Percentiles rank a stretch among this genome's conserved stretches.
Conservation (phyloP, 176 grass and related monocot genomes). For the Cenchrus purpureus region DNA sequence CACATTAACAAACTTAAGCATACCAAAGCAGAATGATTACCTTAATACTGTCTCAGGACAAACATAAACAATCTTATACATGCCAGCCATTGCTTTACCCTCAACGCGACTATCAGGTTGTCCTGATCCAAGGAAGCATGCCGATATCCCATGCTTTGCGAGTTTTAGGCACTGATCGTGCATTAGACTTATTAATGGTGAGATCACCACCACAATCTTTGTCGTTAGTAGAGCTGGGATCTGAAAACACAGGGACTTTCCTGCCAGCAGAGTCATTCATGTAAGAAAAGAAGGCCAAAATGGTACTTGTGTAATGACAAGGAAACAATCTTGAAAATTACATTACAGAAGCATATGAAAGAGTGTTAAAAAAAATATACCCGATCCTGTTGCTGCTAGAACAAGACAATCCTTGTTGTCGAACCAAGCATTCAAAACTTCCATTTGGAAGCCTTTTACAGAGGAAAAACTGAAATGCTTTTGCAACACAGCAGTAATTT, state of each 20-base stretch:
- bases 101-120: conserved; percentile 84
- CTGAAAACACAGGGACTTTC: conserved; percentile 97
- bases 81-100: conserved; percentile 86
- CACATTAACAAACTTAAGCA: conserved; percentile 18
- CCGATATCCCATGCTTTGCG: conserved; percentile 80
- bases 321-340: neutral
- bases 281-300: neutral
- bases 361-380: conserved; percentile 31
- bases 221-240: conserved; percentile 80
- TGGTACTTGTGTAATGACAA: neutral
- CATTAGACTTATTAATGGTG: conserved; percentile 98
- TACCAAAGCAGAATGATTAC: conserved; percentile 47
- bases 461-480: conserved; percentile 76
- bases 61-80: conserved; percentile 95
- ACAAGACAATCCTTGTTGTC: conserved; percentile 73
- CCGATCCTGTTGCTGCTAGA: conserved; percentile 93
- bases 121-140: conserved; percentile 97
- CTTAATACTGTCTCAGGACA: conserved; percentile 96
- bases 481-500: conserved; percentile 51
- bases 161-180: conserved; percentile 94
- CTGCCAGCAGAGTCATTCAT: conserved; percentile 53
- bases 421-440: conserved; percentile 86
- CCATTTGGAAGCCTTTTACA: conserved; percentile 81
- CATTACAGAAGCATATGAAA: neutral
- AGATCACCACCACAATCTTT: conserved; percentile 88